Conservation (phyloP, 352 stramenopile species). For the Globisporangium abappressorium region DNA sequence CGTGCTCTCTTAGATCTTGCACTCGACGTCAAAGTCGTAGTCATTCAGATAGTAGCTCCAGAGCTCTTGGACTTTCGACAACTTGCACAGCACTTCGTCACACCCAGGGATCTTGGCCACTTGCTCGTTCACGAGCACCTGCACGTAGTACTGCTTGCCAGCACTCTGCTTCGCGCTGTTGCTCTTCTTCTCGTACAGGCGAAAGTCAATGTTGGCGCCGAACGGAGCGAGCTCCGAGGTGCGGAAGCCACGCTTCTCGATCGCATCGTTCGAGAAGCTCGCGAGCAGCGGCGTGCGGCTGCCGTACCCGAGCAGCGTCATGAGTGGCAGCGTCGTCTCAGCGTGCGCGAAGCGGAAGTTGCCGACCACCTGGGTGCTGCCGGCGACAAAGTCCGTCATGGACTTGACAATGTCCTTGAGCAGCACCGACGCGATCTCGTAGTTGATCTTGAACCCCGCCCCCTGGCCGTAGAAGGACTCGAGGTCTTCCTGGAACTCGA, state of each 20-base stretch:
- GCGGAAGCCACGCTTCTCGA: constrained; percentile 34
- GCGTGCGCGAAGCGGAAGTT: constrained; percentile 63
- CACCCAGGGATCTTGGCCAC: constrained; percentile 37
- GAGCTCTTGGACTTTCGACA: constrained; percentile 40
- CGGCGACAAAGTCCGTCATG: constrained; percentile 23
- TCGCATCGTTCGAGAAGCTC: constrained; percentile 24
- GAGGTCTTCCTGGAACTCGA: constrained; percentile 51
- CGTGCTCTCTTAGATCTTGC: constrained; percentile 18
- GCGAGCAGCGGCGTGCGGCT: constrained; percentile 27
- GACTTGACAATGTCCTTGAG: constrained; percentile 33
- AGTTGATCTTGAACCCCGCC: constrained; percentile 44
- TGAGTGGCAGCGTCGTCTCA: constrained; percentile 67
- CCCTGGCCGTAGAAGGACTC: constrained; percentile 50
- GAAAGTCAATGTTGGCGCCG: constrained; percentile 48
- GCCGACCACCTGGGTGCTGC: constrained; percentile 16
- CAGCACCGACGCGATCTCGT: constrained; percentile 45
- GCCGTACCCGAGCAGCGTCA: constrained; percentile 54
- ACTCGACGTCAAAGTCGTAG: constrained; percentile 37
- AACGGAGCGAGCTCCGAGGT: constrained; percentile 43
- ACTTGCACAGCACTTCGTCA: constrained; percentile 29
- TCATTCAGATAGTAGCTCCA: constrained; percentile 55
- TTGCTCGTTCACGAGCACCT: constrained; percentile 47
- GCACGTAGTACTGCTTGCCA: constrained; percentile 24
- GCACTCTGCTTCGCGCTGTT: not conserved
- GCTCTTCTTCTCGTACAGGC: constrained; percentile 28